A percentile compares a stretch with the other conserved stretches of the same genome.
These are phyloP conservation scores for Rhynchosporium agropyri DNA, from an alignment of 2,329 filamentous ascomycete genomes.

Conservation along the genomic window DNA sequence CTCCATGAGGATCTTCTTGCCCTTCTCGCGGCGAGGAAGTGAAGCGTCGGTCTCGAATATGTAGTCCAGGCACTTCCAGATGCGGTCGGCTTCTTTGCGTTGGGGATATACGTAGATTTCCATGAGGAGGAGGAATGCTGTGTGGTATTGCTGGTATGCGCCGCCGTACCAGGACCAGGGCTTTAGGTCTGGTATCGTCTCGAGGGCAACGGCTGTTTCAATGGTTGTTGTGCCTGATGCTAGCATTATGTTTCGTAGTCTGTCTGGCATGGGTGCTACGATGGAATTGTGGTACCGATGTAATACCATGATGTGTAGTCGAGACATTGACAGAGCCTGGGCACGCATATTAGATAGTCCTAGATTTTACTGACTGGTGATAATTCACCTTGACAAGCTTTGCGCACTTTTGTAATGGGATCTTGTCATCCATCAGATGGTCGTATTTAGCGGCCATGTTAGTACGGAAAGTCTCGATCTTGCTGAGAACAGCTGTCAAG, in stretches of 20 bases:
- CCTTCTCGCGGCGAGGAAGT: constrained; percentile 58
- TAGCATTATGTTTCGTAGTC: constrained; percentile 65
- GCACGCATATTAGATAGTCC: not conserved
- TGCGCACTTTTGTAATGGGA: constrained; percentile 65
- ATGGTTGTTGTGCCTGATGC: constrained; percentile 58
- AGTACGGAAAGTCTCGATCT: constrained; percentile 68
- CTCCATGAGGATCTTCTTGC: constrained; percentile 61
- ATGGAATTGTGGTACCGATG: constrained; percentile 62
- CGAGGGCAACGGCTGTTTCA: constrained; percentile 57
- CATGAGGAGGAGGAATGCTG: constrained; percentile 67
- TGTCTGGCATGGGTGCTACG: constrained; percentile 55
- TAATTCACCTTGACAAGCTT: constrained; percentile 57
- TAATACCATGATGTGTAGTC: constrained; percentile 67
- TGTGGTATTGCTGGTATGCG: constrained; percentile 73
- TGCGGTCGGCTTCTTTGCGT: constrained; percentile 59
- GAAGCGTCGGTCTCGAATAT: constrained; percentile 64
- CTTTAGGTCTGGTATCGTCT: constrained; percentile 53
- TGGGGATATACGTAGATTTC: constrained; percentile 59
- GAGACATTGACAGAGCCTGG: constrained; percentile 59
- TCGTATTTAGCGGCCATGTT: constrained; percentile 68
- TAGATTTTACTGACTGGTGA: not conserved
- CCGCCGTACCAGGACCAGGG: constrained; percentile 72
- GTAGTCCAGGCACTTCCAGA: constrained; percentile 53
- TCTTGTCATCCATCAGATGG: constrained; percentile 59
- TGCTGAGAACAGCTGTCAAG: constrained; percentile 65